These are phyloP conservation scores for Ophiocordyceps camponoti-saundersi DNA, from an alignment of 2,329 filamentous ascomycete species.

Conservation along the genomic window DNA sequence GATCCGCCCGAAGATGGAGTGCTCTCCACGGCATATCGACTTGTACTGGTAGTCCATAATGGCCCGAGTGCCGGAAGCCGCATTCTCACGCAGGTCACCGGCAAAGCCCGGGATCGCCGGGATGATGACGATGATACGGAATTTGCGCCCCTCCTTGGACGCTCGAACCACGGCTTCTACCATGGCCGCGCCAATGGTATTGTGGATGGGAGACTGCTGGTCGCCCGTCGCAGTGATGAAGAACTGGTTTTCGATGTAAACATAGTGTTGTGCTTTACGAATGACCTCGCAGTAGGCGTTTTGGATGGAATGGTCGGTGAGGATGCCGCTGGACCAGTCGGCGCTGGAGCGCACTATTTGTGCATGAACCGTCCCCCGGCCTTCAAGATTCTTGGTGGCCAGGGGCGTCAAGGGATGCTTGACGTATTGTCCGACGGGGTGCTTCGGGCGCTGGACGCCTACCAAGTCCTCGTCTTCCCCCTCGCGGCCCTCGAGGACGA, in stretches of 20 bases:
- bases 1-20: conserved; percentile 78
- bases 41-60: conserved; percentile 99
- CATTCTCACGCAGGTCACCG: conserved; percentile 70
- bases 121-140: conserved; percentile 78
- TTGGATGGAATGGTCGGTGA: conserved; percentile 71
- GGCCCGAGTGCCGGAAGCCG: conserved; percentile 69
- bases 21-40: conserved; percentile 76
- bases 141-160: conserved; percentile 68
- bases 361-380: conserved; percentile 59
- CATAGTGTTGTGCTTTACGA: conserved; percentile 71
- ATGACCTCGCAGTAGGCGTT: conserved; percentile 80
- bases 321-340: conserved; percentile 87
- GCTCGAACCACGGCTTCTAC: conserved; percentile 79
- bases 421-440: conserved; percentile 76
- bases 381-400: conserved; percentile 42
- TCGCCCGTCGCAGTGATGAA: conserved; percentile 91
- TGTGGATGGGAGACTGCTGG: conserved; percentile 72
- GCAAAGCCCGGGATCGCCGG: conserved; percentile 89
- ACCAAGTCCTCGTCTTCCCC: conserved; percentile 71
- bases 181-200: conserved; percentile 74
- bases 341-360: conserved; percentile 80
- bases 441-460: conserved; percentile 74
- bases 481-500: conserved; percentile 59
- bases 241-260: conserved; percentile 98
- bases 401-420: conserved; percentile 62